These are phyloP conservation scores for Aspergillus terreus DNA, from an alignment of 2,329 filamentous ascomycete species.

Conservation along the genomic window DNA sequence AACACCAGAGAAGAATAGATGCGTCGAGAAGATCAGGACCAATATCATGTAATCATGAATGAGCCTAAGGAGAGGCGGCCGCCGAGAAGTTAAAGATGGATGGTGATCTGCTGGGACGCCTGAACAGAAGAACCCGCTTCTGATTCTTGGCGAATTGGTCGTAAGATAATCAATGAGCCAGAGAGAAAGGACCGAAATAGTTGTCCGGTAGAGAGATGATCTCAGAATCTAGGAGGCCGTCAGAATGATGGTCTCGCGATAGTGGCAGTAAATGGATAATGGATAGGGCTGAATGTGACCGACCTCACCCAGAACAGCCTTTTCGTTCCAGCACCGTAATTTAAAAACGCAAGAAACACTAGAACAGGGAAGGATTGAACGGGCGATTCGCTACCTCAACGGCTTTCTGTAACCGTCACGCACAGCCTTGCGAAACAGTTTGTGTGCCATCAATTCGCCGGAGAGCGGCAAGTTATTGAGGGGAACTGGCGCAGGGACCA, in stretches of 20 bases:
- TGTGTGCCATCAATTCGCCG: conserved; percentile 21
- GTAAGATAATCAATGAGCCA: conserved; percentile 1
- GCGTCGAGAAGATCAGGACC: background rate
- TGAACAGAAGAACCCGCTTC: conserved; percentile 20
- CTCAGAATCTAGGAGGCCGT: background rate
- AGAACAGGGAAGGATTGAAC: background rate
- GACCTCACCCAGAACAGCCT: background rate
- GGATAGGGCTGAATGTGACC: background rate
- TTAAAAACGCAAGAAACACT: background rate
- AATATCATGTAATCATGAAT: conserved; percentile 1
- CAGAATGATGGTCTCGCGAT: background rate
- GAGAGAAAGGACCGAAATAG: background rate
- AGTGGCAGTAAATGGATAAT: background rate
- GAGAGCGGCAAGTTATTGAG: conserved; percentile 19
- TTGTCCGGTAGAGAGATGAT: background rate
- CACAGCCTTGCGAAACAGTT: conserved; percentile 14
- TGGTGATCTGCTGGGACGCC: conserved; percentile 1
- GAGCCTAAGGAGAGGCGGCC: conserved; percentile 2
- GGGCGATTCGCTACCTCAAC: conserved; percentile 9
- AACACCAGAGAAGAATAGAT: conserved; percentile 6
- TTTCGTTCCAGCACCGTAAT: background rate
- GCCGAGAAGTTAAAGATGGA: background rate
- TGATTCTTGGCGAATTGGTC: conserved; percentile 5
- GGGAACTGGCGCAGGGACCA: conserved; percentile 14
- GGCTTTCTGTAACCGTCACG: conserved; percentile 12